phyloP scores from a whole-genome alignment of 2,329 filamentous ascomycete genomes.

The Epicoccum sorghinum region DNA sequence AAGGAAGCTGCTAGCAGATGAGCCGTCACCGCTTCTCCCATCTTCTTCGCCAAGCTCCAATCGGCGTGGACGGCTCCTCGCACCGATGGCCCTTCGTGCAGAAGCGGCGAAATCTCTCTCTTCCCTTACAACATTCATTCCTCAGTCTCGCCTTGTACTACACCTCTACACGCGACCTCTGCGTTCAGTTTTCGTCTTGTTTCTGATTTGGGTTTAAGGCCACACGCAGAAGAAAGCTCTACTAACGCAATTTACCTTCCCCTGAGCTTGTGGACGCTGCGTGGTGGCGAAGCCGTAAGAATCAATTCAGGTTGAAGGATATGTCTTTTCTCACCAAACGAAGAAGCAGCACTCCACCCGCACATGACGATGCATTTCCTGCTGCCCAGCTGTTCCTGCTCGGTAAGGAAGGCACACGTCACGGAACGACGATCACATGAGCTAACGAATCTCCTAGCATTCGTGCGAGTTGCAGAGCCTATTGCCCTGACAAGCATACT shows the following conservation, averaged over 20 bases:
- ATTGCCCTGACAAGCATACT: conserved; percentile 94
- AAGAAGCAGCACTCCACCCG: conserved; percentile 64
- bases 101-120: conserved; percentile 4
- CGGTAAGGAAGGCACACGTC: conserved; percentile 60
- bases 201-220: conserved; percentile 15
- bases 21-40: not conserved
- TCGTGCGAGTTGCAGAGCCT: conserved; percentile 89
- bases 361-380: conserved; percentile 76
- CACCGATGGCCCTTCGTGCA: conserved; percentile 11
- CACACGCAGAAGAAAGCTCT: conserved; percentile 31
- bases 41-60: conserved; percentile 7
- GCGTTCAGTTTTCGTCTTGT: conserved; percentile 10
- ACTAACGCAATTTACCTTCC: conserved; percentile 13
- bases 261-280: conserved; percentile 20
- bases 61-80: conserved; percentile 4
- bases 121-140: conserved; percentile 4
- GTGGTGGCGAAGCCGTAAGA: conserved; percentile 56
- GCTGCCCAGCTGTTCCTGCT: conserved; percentile 82
- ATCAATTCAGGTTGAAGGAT: conserved; percentile 54
- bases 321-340: conserved; percentile 65
- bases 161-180: not conserved
- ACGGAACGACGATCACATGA: not conserved
- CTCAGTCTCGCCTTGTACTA: conserved; percentile 5
- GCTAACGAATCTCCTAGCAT: conserved; percentile 61
- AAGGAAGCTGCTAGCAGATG: no score